Evolutionary conservation across 805 yeast genomes (phyloP), one percentile per base, ranked within the genome.

Genomic region (Myxozyma mucilagina): DNA sequence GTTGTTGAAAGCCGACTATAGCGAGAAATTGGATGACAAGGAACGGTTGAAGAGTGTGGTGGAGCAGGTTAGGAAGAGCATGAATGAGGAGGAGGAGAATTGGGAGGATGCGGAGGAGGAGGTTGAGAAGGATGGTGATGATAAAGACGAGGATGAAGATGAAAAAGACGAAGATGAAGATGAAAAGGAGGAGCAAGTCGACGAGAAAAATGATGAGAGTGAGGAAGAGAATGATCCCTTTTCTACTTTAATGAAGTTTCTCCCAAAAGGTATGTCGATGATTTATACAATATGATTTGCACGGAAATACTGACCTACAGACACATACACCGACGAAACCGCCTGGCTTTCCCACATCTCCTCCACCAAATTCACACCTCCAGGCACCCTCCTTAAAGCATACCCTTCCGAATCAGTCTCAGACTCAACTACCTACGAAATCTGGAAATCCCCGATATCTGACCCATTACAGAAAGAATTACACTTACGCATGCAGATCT

Each of bases 401-500:
- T 81, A 82, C 63, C 54, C 59, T 6, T 48, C 67, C 0, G 43
- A 35, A 35, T 10, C 20, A 14, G 9, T 76, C 73, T 1, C 80
- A 72, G 14, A 39, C 24, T n/a, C 18, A 4, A 80, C 78, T 2
- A 68, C 70, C 0, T 89, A 72, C 69, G 80, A 75, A 16, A 76
- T 91, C 14, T 85, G 81, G 73, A 83, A 81, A 61, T 74, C 82
- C 45, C 71, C 79, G 51, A 70, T 84, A 53, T 68, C 71, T 11
- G 79, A 78, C 49, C 70, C 69, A 0, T 70, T 69, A 5, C 84
- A 85, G 0, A 67, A 75, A 49, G 83, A 81, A 63, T 73, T 90
- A 54, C 92, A 86, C 68, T 74, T 79, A 53, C 75, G 97, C 61
- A 78, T 91, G 66, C 96, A 90, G 67, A 84, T 92, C 1, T 83